Evolutionary conservation across 257 asterid species (phyloP), one percentile per base, ranked within the genome.

Genomic region (Primulina eburnea): DNA sequence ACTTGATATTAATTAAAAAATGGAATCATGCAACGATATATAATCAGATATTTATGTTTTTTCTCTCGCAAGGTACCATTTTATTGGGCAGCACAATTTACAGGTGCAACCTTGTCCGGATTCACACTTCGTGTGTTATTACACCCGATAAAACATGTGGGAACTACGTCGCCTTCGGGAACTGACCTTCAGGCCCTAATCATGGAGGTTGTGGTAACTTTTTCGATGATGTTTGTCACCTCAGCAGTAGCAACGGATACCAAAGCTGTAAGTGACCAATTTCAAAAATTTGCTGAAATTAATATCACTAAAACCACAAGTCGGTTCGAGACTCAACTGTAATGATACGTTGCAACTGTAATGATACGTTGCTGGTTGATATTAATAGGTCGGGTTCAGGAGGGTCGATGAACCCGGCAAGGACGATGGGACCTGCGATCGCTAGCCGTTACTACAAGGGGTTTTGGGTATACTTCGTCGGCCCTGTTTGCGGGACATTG

Each of bases 241-340:
- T 86, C 89, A 0, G 97, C 97, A 0, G 97, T 92, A 0, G 98
- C 98, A 9, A 92, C 98, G 0, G 96, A 92, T 59, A 89, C 94
- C 67, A 92, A 92, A 88, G 98, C 98, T 8, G 96, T 34, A 34
- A 30, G 33, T 30, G 26, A 24, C 26, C 26, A 24, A 1, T 24
- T 24, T 1, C 0, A 24, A 24, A 24, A 24, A 24, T 24, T 24
- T 24, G 26, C 26, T 1, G 26, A 24, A 24, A 24, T 24, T 24
- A 24, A 24, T 24, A 24, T 0, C 26, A 1, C 26, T 24, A 24
- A 0, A 24, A 24, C 24, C 26, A 24, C 26, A 24, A 24, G 26
- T 24, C 26, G 26, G 26, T 24, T 30, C 33, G 33, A 30, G 33
- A 30, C 33, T 30, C 5, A 30, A 30, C 5, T 30, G 33, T 30